Evolutionary conservation across 2,329 filamentous ascomycete genomes (phyloP).

Genomic region (Diatrype stigma): DNA sequence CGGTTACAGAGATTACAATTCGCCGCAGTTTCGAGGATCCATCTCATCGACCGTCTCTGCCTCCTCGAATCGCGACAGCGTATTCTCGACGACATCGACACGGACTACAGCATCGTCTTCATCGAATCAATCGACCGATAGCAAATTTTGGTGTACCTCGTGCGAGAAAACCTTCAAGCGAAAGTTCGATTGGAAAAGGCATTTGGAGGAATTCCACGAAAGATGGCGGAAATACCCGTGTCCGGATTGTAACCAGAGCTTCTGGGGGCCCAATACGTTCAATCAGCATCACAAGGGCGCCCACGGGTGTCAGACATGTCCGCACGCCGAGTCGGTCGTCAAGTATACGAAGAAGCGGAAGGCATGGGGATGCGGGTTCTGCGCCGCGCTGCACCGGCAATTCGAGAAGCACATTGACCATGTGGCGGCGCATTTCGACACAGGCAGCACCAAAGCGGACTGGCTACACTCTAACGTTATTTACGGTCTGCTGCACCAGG

Average conservation of each 20-base stretch:
- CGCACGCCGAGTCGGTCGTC: constrained; percentile 61
- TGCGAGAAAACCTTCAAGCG: constrained; percentile 63
- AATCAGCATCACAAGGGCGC: constrained; percentile 65
- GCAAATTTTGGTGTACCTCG: constrained; percentile 37
- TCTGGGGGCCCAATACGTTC: constrained; percentile 65
- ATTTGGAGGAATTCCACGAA: constrained; percentile 67
- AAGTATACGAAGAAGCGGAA: constrained; percentile 60
- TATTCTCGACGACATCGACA: constrained; percentile 25
- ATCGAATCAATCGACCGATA: constrained; percentile 17
- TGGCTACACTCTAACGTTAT: constrained; percentile 68
- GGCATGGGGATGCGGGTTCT: constrained; percentile 67
- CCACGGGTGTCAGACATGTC: constrained; percentile 61
- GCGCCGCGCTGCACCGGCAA: constrained; percentile 57
- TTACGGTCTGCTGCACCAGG: constrained; percentile 63
- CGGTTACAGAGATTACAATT: constrained; percentile 21
- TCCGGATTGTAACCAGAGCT: constrained; percentile 64
- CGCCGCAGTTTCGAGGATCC: constrained; percentile 24
- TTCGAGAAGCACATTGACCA: constrained; percentile 66
- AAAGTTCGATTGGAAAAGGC: constrained; percentile 66
- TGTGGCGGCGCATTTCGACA: constrained; percentile 63
- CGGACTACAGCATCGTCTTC: constrained; percentile 27
- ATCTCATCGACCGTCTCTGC: constrained; percentile 26
- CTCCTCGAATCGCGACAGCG: constrained; percentile 28
- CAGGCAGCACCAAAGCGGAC: constrained; percentile 57
- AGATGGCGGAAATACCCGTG: constrained; percentile 65